Conservation (phyloP, 495 filamentous ascomycete species). For the Opeltia flavorubescens region DNA sequence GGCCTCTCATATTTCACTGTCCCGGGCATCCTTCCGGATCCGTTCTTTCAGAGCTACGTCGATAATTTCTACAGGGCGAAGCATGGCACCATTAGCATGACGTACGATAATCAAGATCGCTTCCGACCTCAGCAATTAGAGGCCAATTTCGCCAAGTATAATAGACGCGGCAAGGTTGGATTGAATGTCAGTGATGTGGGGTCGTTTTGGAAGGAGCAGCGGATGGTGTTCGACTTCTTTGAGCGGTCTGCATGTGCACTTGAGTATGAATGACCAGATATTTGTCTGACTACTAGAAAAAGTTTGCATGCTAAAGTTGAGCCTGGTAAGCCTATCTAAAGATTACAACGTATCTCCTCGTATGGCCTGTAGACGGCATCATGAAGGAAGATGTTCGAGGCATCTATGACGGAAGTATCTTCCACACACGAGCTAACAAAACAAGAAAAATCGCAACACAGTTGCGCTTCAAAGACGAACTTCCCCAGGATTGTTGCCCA, state of each 20-base stretch:
- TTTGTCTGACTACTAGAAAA: not conserved
- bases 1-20: slow-evolving; percentile 37
- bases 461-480: not conserved
- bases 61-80: slow-evolving; percentile 39
- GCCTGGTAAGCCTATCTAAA: slow-evolving; percentile 7
- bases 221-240: slow-evolving; percentile 30
- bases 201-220: slow-evolving; percentile 27
- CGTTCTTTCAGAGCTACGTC: slow-evolving; percentile 38
- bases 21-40: slow-evolving; percentile 27
- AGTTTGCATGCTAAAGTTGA: not conserved
- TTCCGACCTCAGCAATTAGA: slow-evolving; percentile 44
- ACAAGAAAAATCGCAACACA: not conserved
- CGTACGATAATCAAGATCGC: slow-evolving; percentile 41
- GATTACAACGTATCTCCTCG: slow-evolving; percentile 30
- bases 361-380: slow-evolving; percentile 27
- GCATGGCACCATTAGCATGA: slow-evolving; percentile 38
- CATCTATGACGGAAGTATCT: slow-evolving; percentile 28
- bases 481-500: not conserved
- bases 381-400: slow-evolving; percentile 32
- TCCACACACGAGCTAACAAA: slow-evolving; percentile 4
- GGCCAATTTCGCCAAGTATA: slow-evolving; percentile 44
- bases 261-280: slow-evolving; percentile 1
- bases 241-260: slow-evolving; percentile 22
- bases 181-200: slow-evolving; percentile 18
- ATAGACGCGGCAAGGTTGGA: slow-evolving; percentile 20